phyloP scores from a whole-genome alignment of 176 grass and related monocot genomes.

The Carex myosuroides region DNA sequence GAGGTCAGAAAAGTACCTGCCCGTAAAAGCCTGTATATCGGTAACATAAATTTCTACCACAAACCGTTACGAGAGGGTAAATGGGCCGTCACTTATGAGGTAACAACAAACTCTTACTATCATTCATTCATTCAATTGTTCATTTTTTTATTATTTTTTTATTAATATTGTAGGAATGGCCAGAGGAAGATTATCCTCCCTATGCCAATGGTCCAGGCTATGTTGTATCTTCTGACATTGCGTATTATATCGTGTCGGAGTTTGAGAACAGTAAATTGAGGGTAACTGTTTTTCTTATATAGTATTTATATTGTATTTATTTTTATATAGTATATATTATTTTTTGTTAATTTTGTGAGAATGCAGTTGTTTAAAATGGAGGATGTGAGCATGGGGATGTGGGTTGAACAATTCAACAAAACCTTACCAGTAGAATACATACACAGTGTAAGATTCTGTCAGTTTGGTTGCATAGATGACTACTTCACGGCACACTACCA shows the following conservation, averaged over 20 bases:
- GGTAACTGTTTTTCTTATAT: conserved; percentile 31
- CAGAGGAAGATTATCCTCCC: conserved; percentile 87
- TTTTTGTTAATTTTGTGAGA: conserved; percentile 5
- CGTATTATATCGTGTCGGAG: conserved; percentile 62
- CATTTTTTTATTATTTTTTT: conserved; percentile 13
- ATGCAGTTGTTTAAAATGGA: conserved; percentile 96
- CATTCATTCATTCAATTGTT: conserved; percentile 4
- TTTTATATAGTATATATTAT: neutral
- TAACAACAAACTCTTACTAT: conserved; percentile 21
- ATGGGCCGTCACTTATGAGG: conserved; percentile 98
- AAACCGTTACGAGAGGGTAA: conserved; percentile 84
- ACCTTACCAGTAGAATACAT: conserved; percentile 48
- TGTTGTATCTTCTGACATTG: conserved; percentile 81
- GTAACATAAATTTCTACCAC: conserved; percentile 96
- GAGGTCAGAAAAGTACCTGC: conserved; percentile 57
- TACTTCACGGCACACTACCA: conserved; percentile 93
- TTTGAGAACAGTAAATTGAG: conserved; percentile 76
- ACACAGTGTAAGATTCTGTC: conserved; percentile 73
- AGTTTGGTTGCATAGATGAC: conserved; percentile 88
- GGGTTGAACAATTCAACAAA: conserved; percentile 76
- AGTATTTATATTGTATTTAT: neutral
- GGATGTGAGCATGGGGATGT: conserved; percentile 99
- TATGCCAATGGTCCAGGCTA: conserved; percentile 99
- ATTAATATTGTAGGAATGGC: conserved; percentile 71
- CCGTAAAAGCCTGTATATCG: conserved; percentile 63